A percentile compares a stretch with the other conserved stretches of the same genome.
Evolutionary conservation across 148 eudicot species (phyloP).

Genomic region (Cornus florida): DNA sequence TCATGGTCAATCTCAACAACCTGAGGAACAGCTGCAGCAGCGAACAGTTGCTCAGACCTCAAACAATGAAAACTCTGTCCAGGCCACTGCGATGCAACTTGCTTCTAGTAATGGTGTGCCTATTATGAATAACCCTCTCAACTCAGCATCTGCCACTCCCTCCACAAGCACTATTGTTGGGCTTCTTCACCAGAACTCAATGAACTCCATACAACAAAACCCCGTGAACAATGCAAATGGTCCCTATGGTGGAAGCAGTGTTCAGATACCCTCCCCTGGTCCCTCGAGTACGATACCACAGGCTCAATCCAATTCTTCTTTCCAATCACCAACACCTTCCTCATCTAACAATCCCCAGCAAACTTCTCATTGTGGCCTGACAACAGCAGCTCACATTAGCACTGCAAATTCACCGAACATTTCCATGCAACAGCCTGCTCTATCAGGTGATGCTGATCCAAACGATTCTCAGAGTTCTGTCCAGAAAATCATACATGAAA

Average conservation of each 20-base stretch:
- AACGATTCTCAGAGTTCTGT: conserved; percentile 80
- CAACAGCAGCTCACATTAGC: conserved; percentile 26
- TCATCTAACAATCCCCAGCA: conserved; percentile 54
- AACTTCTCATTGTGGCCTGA: conserved; percentile 43
- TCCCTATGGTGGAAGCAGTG: conserved; percentile 54
- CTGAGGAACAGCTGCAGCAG: conserved; percentile 49
- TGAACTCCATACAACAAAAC: conserved; percentile 69
- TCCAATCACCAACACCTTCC: conserved; percentile 59
- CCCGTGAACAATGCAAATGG: conserved; percentile 47
- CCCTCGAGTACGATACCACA: conserved; percentile 55
- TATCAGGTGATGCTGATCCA: conserved; percentile 55
- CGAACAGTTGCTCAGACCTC: conserved; percentile 45
- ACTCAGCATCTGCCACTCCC: conserved; percentile 44
- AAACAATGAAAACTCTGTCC: conserved; percentile 51
- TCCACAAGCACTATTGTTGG: conserved; percentile 59
- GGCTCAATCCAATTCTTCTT: conserved; percentile 53
- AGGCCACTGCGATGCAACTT: conserved; percentile 47
- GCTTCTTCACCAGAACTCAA: conserved; percentile 75
- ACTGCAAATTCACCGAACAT: conserved; percentile 55
- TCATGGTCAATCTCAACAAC: conserved; percentile 56
- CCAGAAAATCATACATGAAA: conserved; percentile 79
- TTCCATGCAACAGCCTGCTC: conserved; percentile 48
- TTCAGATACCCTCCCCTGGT: conserved; percentile 64
- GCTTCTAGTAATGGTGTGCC: conserved; percentile 58
- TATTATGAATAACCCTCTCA: conserved; percentile 55